Conservation (phyloP, 2,329 filamentous ascomycete genomes). For the Helotiales sp. region DNA sequence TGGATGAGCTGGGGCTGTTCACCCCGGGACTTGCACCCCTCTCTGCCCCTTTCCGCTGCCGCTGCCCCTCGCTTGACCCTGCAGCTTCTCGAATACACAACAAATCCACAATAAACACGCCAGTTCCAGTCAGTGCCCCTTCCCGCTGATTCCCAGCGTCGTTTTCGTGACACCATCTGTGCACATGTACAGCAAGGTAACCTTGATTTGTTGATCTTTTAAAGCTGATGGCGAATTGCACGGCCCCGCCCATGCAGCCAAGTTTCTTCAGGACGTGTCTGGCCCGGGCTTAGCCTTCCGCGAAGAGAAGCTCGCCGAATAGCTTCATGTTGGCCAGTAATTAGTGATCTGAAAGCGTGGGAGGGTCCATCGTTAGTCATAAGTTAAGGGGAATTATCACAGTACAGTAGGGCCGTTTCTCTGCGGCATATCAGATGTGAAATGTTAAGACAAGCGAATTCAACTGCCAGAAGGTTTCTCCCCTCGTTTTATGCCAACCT, state of each 20-base stretch:
- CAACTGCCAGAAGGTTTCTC: too few species aligned
- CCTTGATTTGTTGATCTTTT: background rate
- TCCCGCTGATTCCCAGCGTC: background rate
- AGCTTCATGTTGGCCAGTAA: background rate
- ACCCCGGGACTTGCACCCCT: background rate
- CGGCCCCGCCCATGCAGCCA: background rate
- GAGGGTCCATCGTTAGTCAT: background rate
- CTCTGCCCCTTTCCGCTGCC: background rate
- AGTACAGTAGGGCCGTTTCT: background rate
- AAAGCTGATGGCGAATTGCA: too few species aligned
- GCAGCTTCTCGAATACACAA: background rate
- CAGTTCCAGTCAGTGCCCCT: background rate
- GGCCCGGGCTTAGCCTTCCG: slow-evolving; percentile 1
- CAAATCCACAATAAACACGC: background rate
- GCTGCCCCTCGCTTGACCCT: background rate
- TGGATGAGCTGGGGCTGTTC: background rate
- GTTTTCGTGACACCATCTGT: slow-evolving; percentile 5
- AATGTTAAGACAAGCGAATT: too few species aligned
- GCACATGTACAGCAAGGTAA: background rate
- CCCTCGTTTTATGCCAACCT: too few species aligned
- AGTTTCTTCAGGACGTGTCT: background rate
- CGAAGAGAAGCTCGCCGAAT: background rate
- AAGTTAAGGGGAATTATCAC: too few species aligned
- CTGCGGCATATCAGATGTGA: too few species aligned
- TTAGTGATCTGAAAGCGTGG: background rate